A percentile compares a stretch with the other conserved stretches of the same genome.
Evolutionary conservation across 2,329 filamentous ascomycete genomes (phyloP).

Genomic region (Aspergillus clavatus): DNA sequence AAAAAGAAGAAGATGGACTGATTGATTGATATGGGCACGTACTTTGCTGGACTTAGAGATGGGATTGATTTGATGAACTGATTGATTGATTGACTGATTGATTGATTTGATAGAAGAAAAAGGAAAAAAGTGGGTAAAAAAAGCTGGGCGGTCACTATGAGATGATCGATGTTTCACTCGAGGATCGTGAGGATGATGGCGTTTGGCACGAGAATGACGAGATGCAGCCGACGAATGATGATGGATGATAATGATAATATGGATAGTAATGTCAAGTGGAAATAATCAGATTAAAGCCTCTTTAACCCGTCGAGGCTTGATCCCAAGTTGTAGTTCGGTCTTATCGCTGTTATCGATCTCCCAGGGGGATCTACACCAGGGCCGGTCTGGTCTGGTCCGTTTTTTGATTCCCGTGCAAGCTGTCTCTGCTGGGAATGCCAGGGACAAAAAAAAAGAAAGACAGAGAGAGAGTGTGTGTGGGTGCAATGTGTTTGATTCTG

Average conservation of each 20-base stretch:
- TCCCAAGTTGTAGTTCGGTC: constrained; percentile 10
- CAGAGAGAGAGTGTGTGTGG: too few relatives aligned
- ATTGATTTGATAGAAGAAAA: constrained; percentile 3
- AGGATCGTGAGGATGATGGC: constrained; percentile 6
- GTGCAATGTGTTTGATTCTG: too few relatives aligned
- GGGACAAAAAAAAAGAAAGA: too few relatives aligned
- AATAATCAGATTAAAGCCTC: not conserved
- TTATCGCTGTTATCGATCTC: constrained; percentile 23
- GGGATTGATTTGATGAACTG: constrained; percentile 10
- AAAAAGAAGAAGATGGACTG: too few relatives aligned
- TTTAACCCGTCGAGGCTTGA: too few relatives aligned
- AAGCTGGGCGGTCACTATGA: not conserved
- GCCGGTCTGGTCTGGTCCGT: constrained; percentile 4
- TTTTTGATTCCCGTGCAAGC: not conserved
- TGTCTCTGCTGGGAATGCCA: too few relatives aligned
- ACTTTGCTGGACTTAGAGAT: too few relatives aligned
- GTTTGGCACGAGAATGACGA: constrained; percentile 6
- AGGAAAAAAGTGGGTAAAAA: constrained; percentile 1
- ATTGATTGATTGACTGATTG: constrained; percentile 6
- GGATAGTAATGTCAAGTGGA: constrained; percentile 2
- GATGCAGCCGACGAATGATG: not conserved
- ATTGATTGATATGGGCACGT: too few relatives aligned
- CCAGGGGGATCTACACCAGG: constrained; percentile 22
- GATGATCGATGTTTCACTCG: constrained; percentile 1
- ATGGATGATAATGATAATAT: constrained; percentile 1